Evolutionary conservation across 768 basidiomycete species (phyloP), one percentile per base, ranked within the genome.

Genomic region (Dioszegia crocea): DNA sequence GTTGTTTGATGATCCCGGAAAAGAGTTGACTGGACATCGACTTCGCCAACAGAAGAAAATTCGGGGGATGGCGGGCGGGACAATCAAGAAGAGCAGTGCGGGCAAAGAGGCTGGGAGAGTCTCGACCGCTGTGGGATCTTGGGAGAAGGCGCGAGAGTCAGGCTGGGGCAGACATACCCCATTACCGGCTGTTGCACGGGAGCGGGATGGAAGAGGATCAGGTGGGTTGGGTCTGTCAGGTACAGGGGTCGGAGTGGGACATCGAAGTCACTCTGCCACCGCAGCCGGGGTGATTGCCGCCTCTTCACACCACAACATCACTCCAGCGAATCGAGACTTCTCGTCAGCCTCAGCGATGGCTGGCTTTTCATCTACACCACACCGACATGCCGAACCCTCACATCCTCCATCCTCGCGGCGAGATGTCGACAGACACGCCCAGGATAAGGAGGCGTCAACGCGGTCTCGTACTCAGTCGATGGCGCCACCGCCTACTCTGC

Each of bases 1-100:
- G 47, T 64, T 75, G 33, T 52, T 76, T 14, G 65, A 71, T 26
- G 62, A 71, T 48, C 71, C 68, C 6, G 50, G 66, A 27, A 56
- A 58, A 11, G 73, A 76, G 36, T 54, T 76, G 23, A 71, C 61
- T 14, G 54, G 60, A 19, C 57, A 67, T 46, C 55, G 73, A 24
- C 41, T 71, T 16, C 62, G 50, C 19, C 54, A 50, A 21, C 36
- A 56, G 49, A 59, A 38, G 52, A 50, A 46, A 24, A 39, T 26
- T 41, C 21, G 54, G 48, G 56, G 41, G 44, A 4, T 56, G 43
- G 54, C 33, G 14, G 31, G 47, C 16, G 48, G 41, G 23, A 59
- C 57, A 29, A 29, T 36, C 3, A 56, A 44, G 44, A 44, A 56
- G 41, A 24, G 43, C 3, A 17, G 27, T 30, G 10, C 9, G 3